A percentile compares a stretch with the other conserved stretches of the same genome.
phyloP scores from a whole-genome alignment of 1,139 yeast species.

The Saccharomycopsis crataegensis region DNA sequence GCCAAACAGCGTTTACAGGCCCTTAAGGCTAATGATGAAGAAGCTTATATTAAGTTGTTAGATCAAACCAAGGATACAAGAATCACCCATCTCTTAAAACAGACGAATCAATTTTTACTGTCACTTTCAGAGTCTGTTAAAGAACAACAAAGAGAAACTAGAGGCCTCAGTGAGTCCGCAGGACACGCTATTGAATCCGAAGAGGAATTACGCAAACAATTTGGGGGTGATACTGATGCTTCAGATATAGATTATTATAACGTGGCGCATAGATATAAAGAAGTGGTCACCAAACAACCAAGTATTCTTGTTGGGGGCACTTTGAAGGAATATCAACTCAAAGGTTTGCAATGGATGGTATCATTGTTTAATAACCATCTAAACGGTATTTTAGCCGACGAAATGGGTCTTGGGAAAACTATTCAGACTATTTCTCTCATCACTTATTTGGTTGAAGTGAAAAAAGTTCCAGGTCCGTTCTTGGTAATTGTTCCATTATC shows the following conservation, averaged over 20 bases:
- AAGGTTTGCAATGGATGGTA: conserved; percentile 87
- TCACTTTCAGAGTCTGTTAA: conserved; percentile 72
- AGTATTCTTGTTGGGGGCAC: conserved; percentile 73
- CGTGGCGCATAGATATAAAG: conserved; percentile 70
- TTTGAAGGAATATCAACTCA: conserved; percentile 79
- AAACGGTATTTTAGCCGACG: conserved; percentile 81
- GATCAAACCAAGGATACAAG: conserved; percentile 82
- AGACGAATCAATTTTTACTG: conserved; percentile 70
- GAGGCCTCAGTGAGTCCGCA: conserved; percentile 30
- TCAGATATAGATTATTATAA: conserved; percentile 69
- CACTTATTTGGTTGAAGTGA: conserved; percentile 64
- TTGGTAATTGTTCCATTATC: conserved; percentile 79
- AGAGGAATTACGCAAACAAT: conserved; percentile 28
- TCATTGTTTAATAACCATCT: conserved; percentile 67
- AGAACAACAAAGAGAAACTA: conserved; percentile 60
- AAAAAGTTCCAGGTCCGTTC: conserved; percentile 61
- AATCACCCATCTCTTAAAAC: conserved; percentile 70
- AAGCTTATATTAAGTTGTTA: conserved; percentile 69
- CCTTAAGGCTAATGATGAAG: conserved; percentile 77
- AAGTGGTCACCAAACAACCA: conserved; percentile 60
- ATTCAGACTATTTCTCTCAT: conserved; percentile 76
- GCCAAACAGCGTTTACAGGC: conserved; percentile 86
- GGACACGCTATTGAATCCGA: conserved; percentile 28
- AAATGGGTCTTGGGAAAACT: conserved; percentile 84
- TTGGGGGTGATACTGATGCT: conserved; percentile 42